A percentile compares a stretch with the other conserved stretches of the same genome.
These are phyloP conservation scores for Pythium folliculosum DNA, from an alignment of 352 stramenopile genomes.

Conservation along the genomic window DNA sequence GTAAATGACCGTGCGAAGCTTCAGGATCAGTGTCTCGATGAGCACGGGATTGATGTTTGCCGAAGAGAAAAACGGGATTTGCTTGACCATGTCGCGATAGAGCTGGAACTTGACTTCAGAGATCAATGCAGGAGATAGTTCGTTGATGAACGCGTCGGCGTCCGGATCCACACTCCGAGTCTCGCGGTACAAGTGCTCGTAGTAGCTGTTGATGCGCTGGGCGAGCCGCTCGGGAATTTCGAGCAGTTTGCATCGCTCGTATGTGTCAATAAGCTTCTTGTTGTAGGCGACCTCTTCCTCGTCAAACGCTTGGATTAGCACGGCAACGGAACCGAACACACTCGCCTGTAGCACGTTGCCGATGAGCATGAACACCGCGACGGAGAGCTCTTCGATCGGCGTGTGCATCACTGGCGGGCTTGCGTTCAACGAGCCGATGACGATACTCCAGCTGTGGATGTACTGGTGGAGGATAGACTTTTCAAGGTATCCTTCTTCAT, in stretches of 20 bases:
- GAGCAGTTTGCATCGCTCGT: conserved; percentile 65
- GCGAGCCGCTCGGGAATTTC: conserved; percentile 57
- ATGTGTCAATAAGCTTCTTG: conserved; percentile 69
- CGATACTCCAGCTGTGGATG: conserved; percentile 53
- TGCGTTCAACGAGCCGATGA: conserved; percentile 66
- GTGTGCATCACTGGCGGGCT: conserved; percentile 62
- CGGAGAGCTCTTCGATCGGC: conserved; percentile 48
- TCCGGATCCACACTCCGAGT: conserved; percentile 66
- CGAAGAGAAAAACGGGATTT: conserved; percentile 73
- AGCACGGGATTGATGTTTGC: conserved; percentile 62
- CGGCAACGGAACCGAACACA: conserved; percentile 64
- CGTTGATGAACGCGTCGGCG: conserved; percentile 76
- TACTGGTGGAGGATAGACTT: conserved; percentile 43
- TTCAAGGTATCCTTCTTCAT: conserved; percentile 34
- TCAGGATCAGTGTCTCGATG: conserved; percentile 77
- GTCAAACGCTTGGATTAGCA: conserved; percentile 71
- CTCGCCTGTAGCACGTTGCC: conserved; percentile 70
- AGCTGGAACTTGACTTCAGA: conserved; percentile 82
- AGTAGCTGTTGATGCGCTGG: conserved; percentile 65
- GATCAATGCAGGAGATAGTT: conserved; percentile 67
- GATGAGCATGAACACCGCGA: conserved; percentile 70
- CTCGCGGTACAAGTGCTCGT: conserved; percentile 71
- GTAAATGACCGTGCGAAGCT: conserved; percentile 73
- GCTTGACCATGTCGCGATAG: conserved; percentile 76
- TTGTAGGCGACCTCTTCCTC: conserved; percentile 73